Percentiles rank a stretch among this genome's conserved stretches.
Conservation (phyloP, 2,329 filamentous ascomycete genomes). For the Torrubiellomyces zombiae region DNA sequence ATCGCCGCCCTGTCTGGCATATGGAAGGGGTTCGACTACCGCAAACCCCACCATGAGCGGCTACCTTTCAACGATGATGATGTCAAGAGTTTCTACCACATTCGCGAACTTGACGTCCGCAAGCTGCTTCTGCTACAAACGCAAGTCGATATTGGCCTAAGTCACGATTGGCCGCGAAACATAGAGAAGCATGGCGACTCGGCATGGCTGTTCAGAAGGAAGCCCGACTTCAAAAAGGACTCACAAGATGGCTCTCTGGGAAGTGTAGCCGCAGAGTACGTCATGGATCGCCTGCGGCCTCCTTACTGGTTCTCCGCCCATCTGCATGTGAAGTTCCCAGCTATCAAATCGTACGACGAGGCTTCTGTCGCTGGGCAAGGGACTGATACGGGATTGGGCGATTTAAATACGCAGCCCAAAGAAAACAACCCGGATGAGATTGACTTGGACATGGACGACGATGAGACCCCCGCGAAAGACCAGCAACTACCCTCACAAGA, state of each 20-base stretch:
- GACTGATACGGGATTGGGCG: no score
- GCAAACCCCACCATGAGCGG: slow-evolving; percentile 67
- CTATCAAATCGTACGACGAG: slow-evolving; percentile 41
- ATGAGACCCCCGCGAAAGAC: slow-evolving; percentile 8
- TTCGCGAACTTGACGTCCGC: slow-evolving; percentile 77
- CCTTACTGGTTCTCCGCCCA: slow-evolving; percentile 88
- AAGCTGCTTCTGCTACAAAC: slow-evolving; percentile 74
- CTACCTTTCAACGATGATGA: slow-evolving; percentile 69
- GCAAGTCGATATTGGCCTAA: slow-evolving; percentile 80
- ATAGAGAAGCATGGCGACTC: slow-evolving; percentile 67
- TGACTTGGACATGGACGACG: slow-evolving; percentile 45
- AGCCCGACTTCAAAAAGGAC: slow-evolving; percentile 61
- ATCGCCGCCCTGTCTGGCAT: slow-evolving; percentile 88
- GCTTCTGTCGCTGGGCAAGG: slow-evolving; percentile 5
- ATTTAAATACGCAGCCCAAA: no score
- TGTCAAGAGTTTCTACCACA: slow-evolving; percentile 71
- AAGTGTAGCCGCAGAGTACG: slow-evolving; percentile 59
- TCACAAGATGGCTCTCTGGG: slow-evolving; percentile 61
- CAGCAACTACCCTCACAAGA: slow-evolving; percentile 1
- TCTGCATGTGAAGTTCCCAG: slow-evolving; percentile 75
- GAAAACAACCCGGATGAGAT: slow-evolving; percentile 50
- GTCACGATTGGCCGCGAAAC: slow-evolving; percentile 85
- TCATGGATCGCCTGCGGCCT: slow-evolving; percentile 69
- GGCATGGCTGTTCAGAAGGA: slow-evolving; percentile 50
- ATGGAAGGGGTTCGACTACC: slow-evolving; percentile 83